These are phyloP conservation scores for Allium fistulosum DNA, from an alignment of 106 monocot species.

Conservation along the genomic window DNA sequence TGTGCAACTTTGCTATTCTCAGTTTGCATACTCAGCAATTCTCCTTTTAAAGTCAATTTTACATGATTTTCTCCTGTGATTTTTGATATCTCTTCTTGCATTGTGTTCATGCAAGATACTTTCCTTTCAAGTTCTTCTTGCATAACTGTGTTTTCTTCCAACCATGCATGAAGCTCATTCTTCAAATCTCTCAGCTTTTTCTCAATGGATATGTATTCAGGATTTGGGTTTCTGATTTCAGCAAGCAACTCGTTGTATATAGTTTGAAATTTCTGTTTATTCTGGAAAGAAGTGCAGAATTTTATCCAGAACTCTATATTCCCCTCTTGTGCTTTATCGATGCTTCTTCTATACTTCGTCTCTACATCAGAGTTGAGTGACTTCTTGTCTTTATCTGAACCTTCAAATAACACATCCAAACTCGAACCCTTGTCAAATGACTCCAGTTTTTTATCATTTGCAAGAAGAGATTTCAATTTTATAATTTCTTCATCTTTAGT, in stretches of 20 bases:
- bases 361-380: constrained; percentile 19
- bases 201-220: constrained; percentile 5
- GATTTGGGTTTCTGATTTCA: constrained; percentile 19
- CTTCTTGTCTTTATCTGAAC: not conserved
- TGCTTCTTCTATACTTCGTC: constrained; percentile 64
- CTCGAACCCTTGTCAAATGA: not conserved
- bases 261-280: constrained; percentile 56
- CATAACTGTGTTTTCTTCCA: constrained; percentile 55
- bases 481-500: constrained; percentile 64
- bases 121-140: constrained; percentile 47
- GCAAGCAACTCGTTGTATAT: constrained; percentile 33
- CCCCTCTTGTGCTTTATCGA: constrained; percentile 60
- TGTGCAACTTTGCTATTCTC: constrained; percentile 80
- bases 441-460: constrained; percentile 12
- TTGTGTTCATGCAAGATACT: constrained; percentile 38
- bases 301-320: constrained; percentile 91
- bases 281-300: constrained; percentile 76
- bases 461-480: constrained; percentile 17
- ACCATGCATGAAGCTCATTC: constrained; percentile 53
- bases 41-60: constrained; percentile 59
- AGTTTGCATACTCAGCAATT: constrained; percentile 68
- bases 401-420: not conserved
- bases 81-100: constrained; percentile 59
- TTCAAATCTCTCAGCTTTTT: constrained; percentile 57
- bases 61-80: constrained; percentile 19